Evolutionary conservation across 441 rosid species (phyloP), one percentile per base, ranked within the genome.

Genomic region (Syzygium syzygioides): DNA sequence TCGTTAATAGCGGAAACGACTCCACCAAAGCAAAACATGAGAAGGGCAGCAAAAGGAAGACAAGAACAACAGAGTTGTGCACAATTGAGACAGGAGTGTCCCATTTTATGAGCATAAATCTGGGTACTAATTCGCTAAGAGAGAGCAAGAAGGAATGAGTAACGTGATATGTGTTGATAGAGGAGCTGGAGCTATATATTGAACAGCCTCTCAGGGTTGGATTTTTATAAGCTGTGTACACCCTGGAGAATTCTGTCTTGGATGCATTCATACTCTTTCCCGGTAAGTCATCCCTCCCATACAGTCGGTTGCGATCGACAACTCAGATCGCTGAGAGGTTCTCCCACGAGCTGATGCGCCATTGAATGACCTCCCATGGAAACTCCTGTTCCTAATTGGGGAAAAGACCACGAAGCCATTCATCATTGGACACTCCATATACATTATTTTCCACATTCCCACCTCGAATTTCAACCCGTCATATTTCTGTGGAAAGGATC

Each of bases 1-100:
- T 59, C 30, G 0, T 59, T 5, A 59, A 30, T 59, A 26, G 15
- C 1, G 28, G 64, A 59, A 25, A 59, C 7, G 15, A 59, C 5
- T 6, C 2, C 15, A 26, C 1, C 17, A 0, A 59, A 0, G 17
- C 66, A 26, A 4, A 3, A 28, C 17, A 26, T 0, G 32, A 59
- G 66, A 6, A 26, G 8, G 66, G 32, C 32, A 59, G 4, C 7
- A 1, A 28, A 3, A 59, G 28, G 66, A 59, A 26, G 64, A 59
- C 64, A 59, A 59, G 64, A 59, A 59, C 64, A 26, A 26, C 12
- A 7, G 15, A 26, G 30, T 26, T 59, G 64, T 26, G 28, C 64
- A 59, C 64, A 59, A 26, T 10, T 11, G 30, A 12, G 30, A 59
- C 15, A 3, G 15, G 30, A 59, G 15, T 25, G 15, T 59, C 30